phyloP scores from a whole-genome alignment of 2,329 filamentous ascomycete genomes.

The Penicillium expansum region DNA sequence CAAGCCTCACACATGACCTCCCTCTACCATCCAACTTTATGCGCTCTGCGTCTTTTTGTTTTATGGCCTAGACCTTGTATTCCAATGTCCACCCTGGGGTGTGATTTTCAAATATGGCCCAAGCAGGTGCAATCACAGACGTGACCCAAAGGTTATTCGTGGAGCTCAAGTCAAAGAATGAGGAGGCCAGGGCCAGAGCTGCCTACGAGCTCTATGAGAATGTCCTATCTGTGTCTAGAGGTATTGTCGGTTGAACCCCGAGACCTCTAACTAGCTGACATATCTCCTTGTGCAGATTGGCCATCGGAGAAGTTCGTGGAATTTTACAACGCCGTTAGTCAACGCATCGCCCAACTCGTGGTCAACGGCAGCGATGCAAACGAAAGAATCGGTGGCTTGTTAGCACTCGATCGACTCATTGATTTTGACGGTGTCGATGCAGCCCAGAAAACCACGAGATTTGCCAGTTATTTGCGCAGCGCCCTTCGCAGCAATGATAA shows the following conservation, averaged over 20 bases:
- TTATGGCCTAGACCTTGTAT: slow-evolving; percentile 32
- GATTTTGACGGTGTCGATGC: slow-evolving; percentile 95
- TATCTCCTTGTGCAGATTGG: slow-evolving; percentile 58
- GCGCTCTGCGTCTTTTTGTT: slow-evolving; percentile 21
- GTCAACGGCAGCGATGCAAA: slow-evolving; percentile 81
- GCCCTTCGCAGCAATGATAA: slow-evolving; percentile 89
- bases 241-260: slow-evolving; percentile 26
- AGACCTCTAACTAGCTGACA: slow-evolving; percentile 12
- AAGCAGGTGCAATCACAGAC: slow-evolving; percentile 48
- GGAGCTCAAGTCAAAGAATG: slow-evolving; percentile 58
- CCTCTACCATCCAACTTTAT: slow-evolving; percentile 21
- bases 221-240: slow-evolving; percentile 47
- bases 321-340: slow-evolving; percentile 66
- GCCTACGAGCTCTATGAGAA: slow-evolving; percentile 49
- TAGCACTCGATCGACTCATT: slow-evolving; percentile 87
- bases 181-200: slow-evolving; percentile 49
- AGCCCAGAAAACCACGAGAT: slow-evolving; percentile 89
- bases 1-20: slow-evolving; percentile 31
- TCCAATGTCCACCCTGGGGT: slow-evolving; percentile 41
- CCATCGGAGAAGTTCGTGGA: slow-evolving; percentile 73
- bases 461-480: slow-evolving; percentile 83
- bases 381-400: slow-evolving; percentile 87
- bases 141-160: slow-evolving; percentile 55
- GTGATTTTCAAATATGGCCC: slow-evolving; percentile 45
- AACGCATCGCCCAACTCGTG: slow-evolving; percentile 68